Evolutionary conservation across 1,284 basidiomycete genomes (phyloP).

Genomic region (Ustilago nuda): DNA sequence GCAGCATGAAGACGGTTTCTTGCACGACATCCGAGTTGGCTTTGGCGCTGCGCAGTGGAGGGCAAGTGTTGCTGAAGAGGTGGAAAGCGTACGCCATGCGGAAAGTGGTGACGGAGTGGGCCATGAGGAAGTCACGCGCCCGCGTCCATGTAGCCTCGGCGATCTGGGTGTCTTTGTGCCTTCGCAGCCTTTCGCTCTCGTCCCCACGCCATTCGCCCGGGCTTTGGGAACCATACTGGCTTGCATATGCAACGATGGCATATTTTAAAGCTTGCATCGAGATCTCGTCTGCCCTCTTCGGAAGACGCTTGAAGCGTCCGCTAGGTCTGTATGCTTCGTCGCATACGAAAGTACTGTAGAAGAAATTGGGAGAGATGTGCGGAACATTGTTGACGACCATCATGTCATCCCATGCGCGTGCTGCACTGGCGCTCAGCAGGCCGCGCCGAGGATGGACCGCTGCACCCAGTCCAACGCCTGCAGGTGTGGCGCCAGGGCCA

Average conservation of each 20-base stretch:
- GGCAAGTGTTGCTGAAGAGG: constrained; percentile 46
- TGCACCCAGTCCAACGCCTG: constrained; percentile 33
- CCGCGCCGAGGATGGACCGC: constrained; percentile 37
- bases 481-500: constrained; percentile 27
- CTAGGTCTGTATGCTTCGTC: constrained; percentile 36
- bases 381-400: constrained; percentile 32
- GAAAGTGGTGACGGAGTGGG: constrained; percentile 41
- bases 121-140: constrained; percentile 42
- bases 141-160: constrained; percentile 45
- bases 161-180: constrained; percentile 41
- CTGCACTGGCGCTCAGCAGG: constrained; percentile 19
- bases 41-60: constrained; percentile 28
- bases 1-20: constrained; percentile 28
- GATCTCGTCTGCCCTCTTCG: constrained; percentile 40
- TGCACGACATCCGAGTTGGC: constrained; percentile 25
- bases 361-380: constrained; percentile 46
- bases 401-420: constrained; percentile 39
- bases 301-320: constrained; percentile 33
- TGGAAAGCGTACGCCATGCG: constrained; percentile 48
- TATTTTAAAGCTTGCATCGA: constrained; percentile 45
- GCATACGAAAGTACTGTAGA: constrained; percentile 44
- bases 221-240: constrained; percentile 45
- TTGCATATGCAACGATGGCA: constrained; percentile 46
- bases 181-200: constrained; percentile 18
- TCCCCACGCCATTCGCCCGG: constrained; percentile 31